Base-by-base conservation (phyloP, 1,139 yeast species). In the Arxiozyma bovina region DNA sequence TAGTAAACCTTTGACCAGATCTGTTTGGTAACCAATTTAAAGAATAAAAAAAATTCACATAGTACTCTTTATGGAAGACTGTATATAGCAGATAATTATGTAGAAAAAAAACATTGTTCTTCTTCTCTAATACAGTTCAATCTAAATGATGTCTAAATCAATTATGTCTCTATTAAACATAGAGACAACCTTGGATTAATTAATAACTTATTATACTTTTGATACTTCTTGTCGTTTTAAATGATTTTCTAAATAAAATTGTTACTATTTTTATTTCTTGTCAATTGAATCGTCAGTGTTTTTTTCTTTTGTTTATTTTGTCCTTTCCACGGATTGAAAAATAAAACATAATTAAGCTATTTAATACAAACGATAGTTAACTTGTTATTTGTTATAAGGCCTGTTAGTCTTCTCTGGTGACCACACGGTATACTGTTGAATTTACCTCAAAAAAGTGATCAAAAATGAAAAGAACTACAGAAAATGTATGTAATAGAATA, bases 401-500 rank as follows among this genome's bases (percentile, higher is more conserved):
- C 6, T 18, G 17, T 23, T 6, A 20, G n/a, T n/a, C 6, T 18
- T n/a, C 27, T 18, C 21, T 25, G 12, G 18, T 20, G 6, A 5
- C 5, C 1, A 44, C 4, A 25, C 18, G 21, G n/a, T 44, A 44
- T 25, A 17, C 1, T 44, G 25, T 25, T 34, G 38, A 25, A 23
- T n/a, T 7, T 34, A 38, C 2, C 21, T n/a, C 12, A 15, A 20
- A 43, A 15, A 38, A 38, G 34, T 44, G 38, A 49, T 45, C 48
- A n/a, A 49, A 49, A n/a, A 42, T 34, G 30, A 50, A 53, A n/a
- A 53, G 49, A 42, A 44, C 42, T 42, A 41, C 48, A 27, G 52
- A 50, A 53, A 23, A 30, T 53, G 55, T 53, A 53, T 46, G 54
- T 52, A 44, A 41, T 8, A n/a, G 8, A 9, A n/a, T 42, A 23